Base-by-base conservation (phyloP, 106 monocot species). In the Chionographis japonica region DNA sequence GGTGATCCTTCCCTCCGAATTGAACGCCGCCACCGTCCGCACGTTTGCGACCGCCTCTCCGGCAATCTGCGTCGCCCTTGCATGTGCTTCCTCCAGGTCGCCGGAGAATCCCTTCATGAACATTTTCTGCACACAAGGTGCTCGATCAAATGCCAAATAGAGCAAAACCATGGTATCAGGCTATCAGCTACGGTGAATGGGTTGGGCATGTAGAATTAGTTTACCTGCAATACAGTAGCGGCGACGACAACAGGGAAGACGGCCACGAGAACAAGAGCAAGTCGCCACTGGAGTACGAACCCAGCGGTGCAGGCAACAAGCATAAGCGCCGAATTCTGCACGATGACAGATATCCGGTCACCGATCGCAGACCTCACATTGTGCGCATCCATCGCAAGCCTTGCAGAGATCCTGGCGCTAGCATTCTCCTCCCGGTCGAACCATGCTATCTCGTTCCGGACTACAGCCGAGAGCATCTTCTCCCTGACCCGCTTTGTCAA, bases 91-190 rank as follows among this genome's bases (percentile, higher is more conserved):
- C 64, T 97, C 89, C 11, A 97, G 66, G 71, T 97, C 95, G 1
- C 95, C 95, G 35, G 95, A 92, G 76, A 97, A 97, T 9, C 95
- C 95, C 35, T 73, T 77, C 86, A 97, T 78, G 84, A 97, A 97
- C 95, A 97, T 97, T 82, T 97, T 97, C 91, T 95, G 89, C 77
- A 54, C 49, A 4, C 18, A 71, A 27, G 27, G 27, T 27, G 27
- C 27, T 27, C 27, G 27, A 27, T 27, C 27, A 27, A 27, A 27
- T 27, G 27, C 27, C 27, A 27, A 27, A 27, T n/a, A 27, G 27
- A 27, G 27, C 1, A 27, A 27, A 27, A 27, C 27, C 27, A 27
- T 27, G 27, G 27, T 0, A 27, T 27, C 27, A 27, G 27, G 27
- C 1, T 0, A 27, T 27, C 27, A 27, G 27, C 27, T 27, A 27